Conservation (phyloP, 371 early-diverging fungal species). For the Haplosporangium sp. region DNA sequence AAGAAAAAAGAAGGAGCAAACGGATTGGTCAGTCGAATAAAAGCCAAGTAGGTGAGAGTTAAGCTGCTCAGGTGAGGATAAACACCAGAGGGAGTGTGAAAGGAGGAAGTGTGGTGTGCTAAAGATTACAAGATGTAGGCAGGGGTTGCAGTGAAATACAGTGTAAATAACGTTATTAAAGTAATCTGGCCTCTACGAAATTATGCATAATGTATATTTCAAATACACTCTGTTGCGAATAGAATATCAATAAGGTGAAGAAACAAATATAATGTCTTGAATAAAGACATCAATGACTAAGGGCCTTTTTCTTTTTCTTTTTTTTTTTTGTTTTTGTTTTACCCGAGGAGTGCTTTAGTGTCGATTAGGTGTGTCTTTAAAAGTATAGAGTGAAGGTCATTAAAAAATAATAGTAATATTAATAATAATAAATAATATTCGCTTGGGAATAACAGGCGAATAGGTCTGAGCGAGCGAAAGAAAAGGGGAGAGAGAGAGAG, state of each 20-base stretch:
- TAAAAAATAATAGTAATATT: not conserved
- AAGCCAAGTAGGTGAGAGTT: not conserved
- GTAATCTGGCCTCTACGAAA: not conserved
- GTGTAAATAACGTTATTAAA: not conserved
- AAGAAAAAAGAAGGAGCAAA: constrained; percentile 5
- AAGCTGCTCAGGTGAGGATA: not conserved
- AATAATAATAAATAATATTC: not conserved
- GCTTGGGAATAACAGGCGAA: not conserved
- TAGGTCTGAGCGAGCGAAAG: not conserved
- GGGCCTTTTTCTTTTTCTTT: too few species aligned
- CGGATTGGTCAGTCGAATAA: constrained; percentile 9
- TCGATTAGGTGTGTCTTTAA: not conserved
- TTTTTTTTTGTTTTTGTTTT: not conserved
- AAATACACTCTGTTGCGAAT: too few species aligned
- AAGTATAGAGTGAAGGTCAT: not conserved
- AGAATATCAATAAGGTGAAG: too few species aligned
- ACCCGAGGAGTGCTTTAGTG: not conserved
- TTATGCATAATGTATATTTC: not conserved
- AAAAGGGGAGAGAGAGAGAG: too few species aligned
- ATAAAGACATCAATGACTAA: too few species aligned
- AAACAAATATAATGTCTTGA: too few species aligned
- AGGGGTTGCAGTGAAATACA: not conserved
- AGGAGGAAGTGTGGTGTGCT: not conserved
- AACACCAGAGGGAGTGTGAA: not conserved
- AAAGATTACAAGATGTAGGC: not conserved